phyloP scores from a whole-genome alignment of 164 flowering plant genomes.

The Vitis riparia region DNA sequence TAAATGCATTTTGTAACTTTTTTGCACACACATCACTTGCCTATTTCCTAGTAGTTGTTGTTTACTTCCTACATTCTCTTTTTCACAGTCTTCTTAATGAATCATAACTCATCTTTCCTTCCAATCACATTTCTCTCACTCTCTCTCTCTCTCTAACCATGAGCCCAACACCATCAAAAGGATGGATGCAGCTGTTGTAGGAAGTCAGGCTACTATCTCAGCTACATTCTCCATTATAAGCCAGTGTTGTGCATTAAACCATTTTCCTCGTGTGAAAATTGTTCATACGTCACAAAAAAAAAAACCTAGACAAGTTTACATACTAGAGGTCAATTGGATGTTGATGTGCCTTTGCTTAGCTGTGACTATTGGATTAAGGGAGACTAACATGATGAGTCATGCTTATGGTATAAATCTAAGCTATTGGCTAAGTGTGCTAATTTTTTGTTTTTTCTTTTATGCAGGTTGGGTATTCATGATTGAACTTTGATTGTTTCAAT shows the following conservation, averaged over 20 bases:
- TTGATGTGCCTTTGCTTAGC: slow-evolving; percentile 64
- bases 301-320: slow-evolving; percentile 68
- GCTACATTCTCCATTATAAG: slow-evolving; percentile 73
- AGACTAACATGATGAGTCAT: slow-evolving; percentile 67
- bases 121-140: not conserved
- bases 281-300: slow-evolving; percentile 59
- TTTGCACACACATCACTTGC: slow-evolving; percentile 31
- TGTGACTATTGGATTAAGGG: slow-evolving; percentile 60
- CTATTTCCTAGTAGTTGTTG: slow-evolving; percentile 19
- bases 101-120: slow-evolving; percentile 4
- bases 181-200: slow-evolving; percentile 52
- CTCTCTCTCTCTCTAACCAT: slow-evolving; percentile 21
- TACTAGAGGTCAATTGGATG: slow-evolving; percentile 76
- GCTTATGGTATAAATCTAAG: slow-evolving; percentile 53
- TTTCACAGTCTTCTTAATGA: slow-evolving; percentile 8
- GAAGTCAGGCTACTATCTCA: slow-evolving; percentile 75
- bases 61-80: slow-evolving; percentile 26
- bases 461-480: not conserved
- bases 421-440: not conserved
- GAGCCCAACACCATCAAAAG: slow-evolving; percentile 15
- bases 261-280: slow-evolving; percentile 69
- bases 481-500: slow-evolving; percentile 7
- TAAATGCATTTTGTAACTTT: slow-evolving; percentile 36
- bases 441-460: not conserved
- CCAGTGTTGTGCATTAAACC: slow-evolving; percentile 65